Evolutionary conservation across 2,329 filamentous ascomycete species (phyloP), one percentile per base, ranked within the genome.

Genomic region (Aspergillus versicolor): DNA sequence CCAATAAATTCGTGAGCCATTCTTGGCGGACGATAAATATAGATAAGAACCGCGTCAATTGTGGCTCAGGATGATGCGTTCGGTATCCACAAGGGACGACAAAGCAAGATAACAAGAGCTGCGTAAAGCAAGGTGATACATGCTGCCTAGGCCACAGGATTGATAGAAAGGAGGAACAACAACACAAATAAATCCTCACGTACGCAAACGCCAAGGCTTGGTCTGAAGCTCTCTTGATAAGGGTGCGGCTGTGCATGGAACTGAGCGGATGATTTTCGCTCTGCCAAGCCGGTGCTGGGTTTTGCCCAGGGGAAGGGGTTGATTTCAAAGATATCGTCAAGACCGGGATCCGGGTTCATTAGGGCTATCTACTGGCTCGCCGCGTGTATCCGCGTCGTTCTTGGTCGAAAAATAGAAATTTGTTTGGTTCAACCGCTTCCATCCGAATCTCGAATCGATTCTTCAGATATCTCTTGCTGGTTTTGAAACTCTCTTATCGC

Each of bases 401-500:
- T 17, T 27, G 7, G 24, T 3, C 34, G 8, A 9, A 47, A n/a
- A 2, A 3, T 21, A 19, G 30, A 21, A 47, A 34, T 11, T 21
- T 47, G 7, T 21, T 47, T 34, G 9, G 44, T 34, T 5, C 9
- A 30, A 13, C 27, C 24, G 34, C 21, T 41, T 41, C 15, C 12
- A 24, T 38, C 17, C 34, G 12, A 11, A 21, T 13, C 8, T 45
- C 43, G 44, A 15, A 30, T n/a, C 27, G 13, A 24, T 13, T 37
- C 6, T 37, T 37, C 4, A 15, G 34, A 37, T n/a, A 21, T 38
- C 55, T 49, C 50, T 17, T 52, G 22, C 27, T 51, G 45, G 19
- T 34, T 54, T n/a, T 27, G 44, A 30, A 46, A 24, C 3, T 32
- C 52, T 41, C 43, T 56, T 55, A 54, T 52, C 52, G 47, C 46